phyloP scores from a whole-genome alignment of 164 flowering plant genomes.

The Berberis vulgaris region DNA sequence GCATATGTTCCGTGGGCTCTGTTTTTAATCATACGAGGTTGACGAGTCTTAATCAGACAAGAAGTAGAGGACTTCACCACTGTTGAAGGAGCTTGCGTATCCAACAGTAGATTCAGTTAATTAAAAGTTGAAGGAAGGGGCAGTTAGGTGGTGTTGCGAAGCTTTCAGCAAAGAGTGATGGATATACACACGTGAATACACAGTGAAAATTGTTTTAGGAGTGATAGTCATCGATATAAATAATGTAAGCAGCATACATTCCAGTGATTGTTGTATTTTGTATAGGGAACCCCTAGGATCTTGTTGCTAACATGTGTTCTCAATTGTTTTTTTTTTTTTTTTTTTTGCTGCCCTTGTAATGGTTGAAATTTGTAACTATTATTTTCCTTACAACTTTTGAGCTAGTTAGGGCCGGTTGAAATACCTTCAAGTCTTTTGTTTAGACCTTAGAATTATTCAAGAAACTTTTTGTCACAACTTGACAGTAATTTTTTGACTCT shows the following conservation, averaged over 20 bases:
- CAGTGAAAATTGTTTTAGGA: background rate
- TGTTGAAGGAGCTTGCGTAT: background rate
- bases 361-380: background rate
- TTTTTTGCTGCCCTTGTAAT: background rate
- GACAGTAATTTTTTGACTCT: background rate
- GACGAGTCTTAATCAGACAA: background rate
- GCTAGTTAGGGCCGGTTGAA: background rate
- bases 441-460: background rate
- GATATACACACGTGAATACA: background rate
- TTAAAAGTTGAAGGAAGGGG: background rate
- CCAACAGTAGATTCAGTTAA: background rate
- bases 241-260: background rate
- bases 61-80: background rate
- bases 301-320: background rate
- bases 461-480: background rate
- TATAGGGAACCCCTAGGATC: background rate
- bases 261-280: constrained; percentile 3
- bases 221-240: background rate
- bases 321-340: background rate
- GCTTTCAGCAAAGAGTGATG: background rate
- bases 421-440: background rate
- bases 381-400: background rate
- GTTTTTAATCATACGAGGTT: background rate
- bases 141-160: background rate
- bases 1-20: background rate